These are phyloP conservation scores for Septoria petroselini DNA, from an alignment of 2,329 filamentous ascomycete species.

Conservation along the genomic window DNA sequence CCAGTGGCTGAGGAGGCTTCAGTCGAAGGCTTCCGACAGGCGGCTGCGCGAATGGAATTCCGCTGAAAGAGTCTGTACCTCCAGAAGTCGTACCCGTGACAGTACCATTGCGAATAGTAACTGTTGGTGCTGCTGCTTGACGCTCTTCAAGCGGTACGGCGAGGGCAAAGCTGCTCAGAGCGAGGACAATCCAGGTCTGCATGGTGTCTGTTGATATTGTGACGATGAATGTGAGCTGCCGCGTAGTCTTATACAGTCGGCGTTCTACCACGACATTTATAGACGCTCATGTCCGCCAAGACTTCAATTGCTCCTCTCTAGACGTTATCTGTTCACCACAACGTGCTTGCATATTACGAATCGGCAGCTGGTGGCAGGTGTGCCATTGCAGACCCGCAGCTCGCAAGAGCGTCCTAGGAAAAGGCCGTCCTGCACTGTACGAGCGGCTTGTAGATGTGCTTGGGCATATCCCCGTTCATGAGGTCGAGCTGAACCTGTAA, in stretches of 20 bases:
- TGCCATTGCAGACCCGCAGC: too few relatives aligned
- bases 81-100: slow-evolving; percentile 50
- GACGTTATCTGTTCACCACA: too few relatives aligned
- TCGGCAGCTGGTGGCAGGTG: too few relatives aligned
- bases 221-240: neutral
- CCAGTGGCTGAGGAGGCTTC: slow-evolving; percentile 64
- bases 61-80: slow-evolving; percentile 65
- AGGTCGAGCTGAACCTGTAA: neutral
- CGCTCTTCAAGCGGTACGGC: neutral
- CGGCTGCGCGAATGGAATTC: slow-evolving; percentile 47
- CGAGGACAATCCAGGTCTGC: neutral
- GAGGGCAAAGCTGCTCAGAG: neutral
- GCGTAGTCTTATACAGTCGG: too few relatives aligned
- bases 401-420: too few relatives aligned
- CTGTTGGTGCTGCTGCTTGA: slow-evolving; percentile 12
- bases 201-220: neutral
- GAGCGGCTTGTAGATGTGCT: neutral
- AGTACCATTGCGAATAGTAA: slow-evolving; percentile 54
- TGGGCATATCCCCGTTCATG: neutral
- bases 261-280: too few relatives aligned
- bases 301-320: too few relatives aligned
- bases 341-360: too few relatives aligned
- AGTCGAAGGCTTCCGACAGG: slow-evolving; percentile 59
- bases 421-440: neutral
- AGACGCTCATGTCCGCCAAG: too few relatives aligned